Base-by-base conservation (phyloP, 177 flowering plant genomes). In the Vitis hybrid region DNA sequence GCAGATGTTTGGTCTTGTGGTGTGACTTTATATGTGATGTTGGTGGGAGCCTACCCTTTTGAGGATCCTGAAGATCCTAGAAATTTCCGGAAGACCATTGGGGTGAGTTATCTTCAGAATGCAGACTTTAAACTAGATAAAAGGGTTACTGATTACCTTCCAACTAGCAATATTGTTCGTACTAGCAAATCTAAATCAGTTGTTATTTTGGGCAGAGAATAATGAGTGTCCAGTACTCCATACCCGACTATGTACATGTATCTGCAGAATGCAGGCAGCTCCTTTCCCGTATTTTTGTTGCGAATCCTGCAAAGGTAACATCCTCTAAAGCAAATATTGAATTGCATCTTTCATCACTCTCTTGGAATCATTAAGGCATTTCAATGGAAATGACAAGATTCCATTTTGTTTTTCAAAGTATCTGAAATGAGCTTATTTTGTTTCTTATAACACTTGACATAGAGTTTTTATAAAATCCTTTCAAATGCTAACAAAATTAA, bases 1-100 rank as follows among this genome's bases (percentile, higher is more conserved):
- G 82, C 88, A 60, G 88, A 85, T 83, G 86, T 85, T 58, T 85
- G 88, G 88, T 85, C 88, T 1, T 81, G 83, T 69, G 88, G 88
- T 14, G 88, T 85, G 50, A 85, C 88, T 1, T 71, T 85, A 7
- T 85, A 85, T 16, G 88, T 85, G 49, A 85, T 85, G 86, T 60
- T 85, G 61, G 84, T 85, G 1, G 88, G 88, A 64, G 85, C 78
- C 55, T 85, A 85, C 67, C 88, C 88, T 0, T 85, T 85, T 73
- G 88, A 85, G 71, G 88, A 85, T 64, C 86, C 85, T 10, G 85
- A 84, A 16, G 87, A 84, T 77, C 85, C 85, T 33, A 77, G 79
- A 72, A 82, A 84, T 67, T 81, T 85, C 59, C 79, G 82, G 8
- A 85, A 81, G 74, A 84, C 89, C 10, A 86, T 86, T 14, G 79